A percentile compares a stretch with the other conserved stretches of the same genome.
Evolutionary conservation across 116 monocot genomes (phyloP).

Genomic region (Posidonia oceanica): DNA sequence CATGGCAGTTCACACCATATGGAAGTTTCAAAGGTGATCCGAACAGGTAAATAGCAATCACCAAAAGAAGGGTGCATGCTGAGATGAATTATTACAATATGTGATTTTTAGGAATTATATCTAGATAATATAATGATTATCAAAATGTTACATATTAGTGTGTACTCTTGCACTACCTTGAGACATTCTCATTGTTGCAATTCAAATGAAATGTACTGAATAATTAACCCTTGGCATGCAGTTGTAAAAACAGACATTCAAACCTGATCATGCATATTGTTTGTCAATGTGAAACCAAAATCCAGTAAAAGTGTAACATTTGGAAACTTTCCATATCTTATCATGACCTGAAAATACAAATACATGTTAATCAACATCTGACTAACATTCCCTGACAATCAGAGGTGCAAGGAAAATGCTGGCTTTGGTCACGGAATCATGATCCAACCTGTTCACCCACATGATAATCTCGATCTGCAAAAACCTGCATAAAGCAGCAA

Average conservation of each 20-base stretch:
- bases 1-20: no score
- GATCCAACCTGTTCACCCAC: slow-evolving; percentile 56
- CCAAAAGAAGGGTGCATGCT: no score
- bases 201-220: neutral
- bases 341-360: slow-evolving; percentile 53
- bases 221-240: neutral
- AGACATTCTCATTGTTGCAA: neutral
- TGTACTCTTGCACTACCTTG: no score
- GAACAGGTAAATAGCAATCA: no score
- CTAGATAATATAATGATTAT: neutral
- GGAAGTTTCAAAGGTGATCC: no score
- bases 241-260: neutral
- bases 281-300: slow-evolving; percentile 72
- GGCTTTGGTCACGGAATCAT: neutral
- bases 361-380: neutral
- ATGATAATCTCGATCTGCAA: slow-evolving; percentile 61
- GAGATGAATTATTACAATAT: no score
- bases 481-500: slow-evolving; percentile 31
- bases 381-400: slow-evolving; percentile 1
- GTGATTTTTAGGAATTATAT: no score
- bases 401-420: neutral
- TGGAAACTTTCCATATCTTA: slow-evolving; percentile 80
- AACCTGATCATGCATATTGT: slow-evolving; percentile 74
- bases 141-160: neutral
- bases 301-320: slow-evolving; percentile 67